Conservation (phyloP, 2,329 filamentous ascomycete species). For the Ustilaginoidea virens region DNA sequence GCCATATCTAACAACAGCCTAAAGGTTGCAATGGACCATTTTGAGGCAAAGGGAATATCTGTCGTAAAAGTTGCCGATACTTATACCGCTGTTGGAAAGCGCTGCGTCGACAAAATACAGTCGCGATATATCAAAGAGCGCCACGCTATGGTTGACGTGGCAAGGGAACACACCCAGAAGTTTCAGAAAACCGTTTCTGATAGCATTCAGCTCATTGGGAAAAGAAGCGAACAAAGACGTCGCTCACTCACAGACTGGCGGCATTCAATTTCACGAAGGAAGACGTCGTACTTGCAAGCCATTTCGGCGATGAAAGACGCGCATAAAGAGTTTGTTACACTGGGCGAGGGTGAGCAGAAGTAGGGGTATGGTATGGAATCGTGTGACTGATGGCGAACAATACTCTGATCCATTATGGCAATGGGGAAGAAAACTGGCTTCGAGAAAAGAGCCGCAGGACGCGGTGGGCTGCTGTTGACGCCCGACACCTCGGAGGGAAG, state of each 20-base stretch:
- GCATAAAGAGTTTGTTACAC: no score
- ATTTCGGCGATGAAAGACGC: no score
- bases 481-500: no score
- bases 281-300: no score
- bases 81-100: constrained; percentile 3
- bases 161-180: not conserved
- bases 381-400: no score
- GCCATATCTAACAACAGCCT: not conserved
- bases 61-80: constrained; percentile 3
- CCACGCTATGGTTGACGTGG: not conserved
- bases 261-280: no score
- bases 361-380: no score
- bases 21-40: constrained; percentile 1
- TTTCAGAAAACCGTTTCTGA: constrained; percentile 1
- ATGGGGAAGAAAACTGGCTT: no score
- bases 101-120: constrained; percentile 5
- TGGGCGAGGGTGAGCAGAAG: no score
- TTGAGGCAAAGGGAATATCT: constrained; percentile 2
- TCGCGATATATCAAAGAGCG: constrained; percentile 4
- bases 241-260: constrained; percentile 1
- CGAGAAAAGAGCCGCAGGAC: no score
- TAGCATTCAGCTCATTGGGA: not conserved
- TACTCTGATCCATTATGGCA: no score
- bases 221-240: not conserved
- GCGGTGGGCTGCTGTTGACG: no score